Conservation (phyloP, 2,329 filamentous ascomycete genomes). For the Pyrenochaeta sp. region DNA sequence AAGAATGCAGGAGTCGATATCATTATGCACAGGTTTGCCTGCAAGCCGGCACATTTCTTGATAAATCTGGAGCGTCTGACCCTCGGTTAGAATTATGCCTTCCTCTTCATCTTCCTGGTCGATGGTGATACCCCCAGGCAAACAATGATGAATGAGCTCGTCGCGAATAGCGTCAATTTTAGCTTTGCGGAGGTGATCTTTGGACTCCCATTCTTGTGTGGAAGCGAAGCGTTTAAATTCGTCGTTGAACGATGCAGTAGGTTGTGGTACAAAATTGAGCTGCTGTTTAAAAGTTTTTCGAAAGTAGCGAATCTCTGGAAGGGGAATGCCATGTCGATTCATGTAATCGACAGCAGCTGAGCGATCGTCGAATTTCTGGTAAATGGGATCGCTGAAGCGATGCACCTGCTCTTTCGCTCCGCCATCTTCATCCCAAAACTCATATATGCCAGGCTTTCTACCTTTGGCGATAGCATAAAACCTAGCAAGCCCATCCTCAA, state of each 20-base stretch:
- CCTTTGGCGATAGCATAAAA: slow-evolving; percentile 3
- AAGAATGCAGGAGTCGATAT: not conserved
- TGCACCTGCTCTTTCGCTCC: slow-evolving; percentile 2
- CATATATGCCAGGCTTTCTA: slow-evolving; percentile 3
- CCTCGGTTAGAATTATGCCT: not conserved
- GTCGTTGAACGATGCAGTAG: slow-evolving; percentile 1
- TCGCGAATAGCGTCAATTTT: slow-evolving; percentile 3
- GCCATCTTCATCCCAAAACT: not conserved
- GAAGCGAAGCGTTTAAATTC: slow-evolving; percentile 2
- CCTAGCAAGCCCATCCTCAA: not conserved
- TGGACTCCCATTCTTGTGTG: not conserved
- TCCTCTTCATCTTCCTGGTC: slow-evolving; percentile 1
- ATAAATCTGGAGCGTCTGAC: slow-evolving; percentile 6
- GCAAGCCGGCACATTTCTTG: slow-evolving; percentile 5
- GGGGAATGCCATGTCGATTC: not conserved
- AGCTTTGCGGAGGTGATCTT: not conserved
- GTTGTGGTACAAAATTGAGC: not conserved
- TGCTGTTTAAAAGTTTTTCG: not conserved
- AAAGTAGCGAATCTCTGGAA: slow-evolving; percentile 3
- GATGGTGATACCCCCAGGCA: not conserved
- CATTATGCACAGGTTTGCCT: not conserved
- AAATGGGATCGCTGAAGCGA: not conserved
- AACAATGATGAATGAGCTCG: slow-evolving; percentile 1
- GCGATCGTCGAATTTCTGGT: not conserved
- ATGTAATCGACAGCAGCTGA: not conserved